Percentiles rank a stretch among this genome's conserved stretches.
Evolutionary conservation across 2,329 filamentous ascomycete genomes (phyloP).

Genomic region (Huntiella decipiens): DNA sequence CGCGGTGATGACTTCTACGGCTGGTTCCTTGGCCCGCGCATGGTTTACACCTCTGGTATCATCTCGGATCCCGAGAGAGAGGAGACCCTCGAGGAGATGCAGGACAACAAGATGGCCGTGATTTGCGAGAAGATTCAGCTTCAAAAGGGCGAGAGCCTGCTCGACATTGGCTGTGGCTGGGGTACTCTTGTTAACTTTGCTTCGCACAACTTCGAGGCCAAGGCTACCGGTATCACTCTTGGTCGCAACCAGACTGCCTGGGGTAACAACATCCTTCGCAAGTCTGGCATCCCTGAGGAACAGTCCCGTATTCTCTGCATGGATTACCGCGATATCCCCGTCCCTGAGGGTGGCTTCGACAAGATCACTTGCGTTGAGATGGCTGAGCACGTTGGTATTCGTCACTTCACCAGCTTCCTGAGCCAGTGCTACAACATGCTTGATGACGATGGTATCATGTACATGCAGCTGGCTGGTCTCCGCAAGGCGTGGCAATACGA

Average conservation of each 20-base stretch:
- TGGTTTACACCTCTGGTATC: conserved; percentile 95
- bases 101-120: conserved; percentile 90
- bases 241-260: conserved; percentile 92
- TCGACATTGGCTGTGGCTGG: conserved; percentile 97
- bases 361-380: conserved; percentile 97
- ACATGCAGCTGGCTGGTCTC: conserved; percentile 86
- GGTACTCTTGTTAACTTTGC: conserved; percentile 89
- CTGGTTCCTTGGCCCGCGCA: conserved; percentile 95
- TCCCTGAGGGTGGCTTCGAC: conserved; percentile 32
- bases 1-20: conserved; percentile 95
- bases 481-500: conserved; percentile 95
- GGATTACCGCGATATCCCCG: conserved; percentile 87
- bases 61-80: conserved; percentile 76
- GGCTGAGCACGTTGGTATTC: conserved; percentile 95
- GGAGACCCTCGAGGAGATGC: conserved; percentile 82
- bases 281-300: conserved; percentile 61
- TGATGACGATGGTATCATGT: conserved; percentile 88
- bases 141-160: conserved; percentile 59
- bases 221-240: conserved; percentile 77
- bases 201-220: conserved; percentile 74
- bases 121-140: conserved; percentile 92
- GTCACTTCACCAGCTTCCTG: conserved; percentile 65
- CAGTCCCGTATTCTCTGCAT: conserved; percentile 88
- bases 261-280: conserved; percentile 80
- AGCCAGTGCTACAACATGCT: conserved; percentile 87